Base-by-base conservation (phyloP, 352 stramenopile genomes). In the Phytophthora ramorum region DNA sequence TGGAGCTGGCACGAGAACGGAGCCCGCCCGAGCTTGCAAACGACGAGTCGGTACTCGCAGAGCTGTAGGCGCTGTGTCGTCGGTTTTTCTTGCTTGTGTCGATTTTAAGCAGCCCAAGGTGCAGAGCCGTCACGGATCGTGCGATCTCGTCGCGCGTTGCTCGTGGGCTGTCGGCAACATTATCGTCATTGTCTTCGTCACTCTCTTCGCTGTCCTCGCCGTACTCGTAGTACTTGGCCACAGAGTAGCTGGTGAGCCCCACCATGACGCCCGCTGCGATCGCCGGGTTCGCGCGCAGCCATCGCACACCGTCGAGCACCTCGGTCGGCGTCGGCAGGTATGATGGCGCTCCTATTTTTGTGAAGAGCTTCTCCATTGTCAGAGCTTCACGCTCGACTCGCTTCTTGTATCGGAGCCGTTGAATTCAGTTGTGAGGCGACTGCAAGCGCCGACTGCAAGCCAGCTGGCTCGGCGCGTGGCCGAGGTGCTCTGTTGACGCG, bases 151-250 rank as follows among this genome's bases (percentile, higher is more conserved):
- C 77, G 5, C 50, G 64, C 26, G 68, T 85, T 43, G 65, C 65
- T 46, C 46, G 50, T 2, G 8, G 28, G 20, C 30, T 44, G 20
- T 60, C 45, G 0, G 13, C 46, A 22, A 34, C 44, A 8, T 48
- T 32, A 4, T 44, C 43, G 3, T 66, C 63, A 34, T 68, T 64
- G 7, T 85, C 78, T 16, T 63, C 52, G 38, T 63, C 60, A 30
- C 73, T 71, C 10, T 56, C 47, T n/a, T 83, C 71, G 24, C 61
- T 64, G 7, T 63, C 50, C 50, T 71, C 51, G 6, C 54, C 62
- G 46, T 73, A 58, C 13, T 85, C 79, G 37, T 90, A 89, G 73
- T 91, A 91, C 47, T 84, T 83, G 32, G 81, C 82, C 16, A 93
- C 71, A 0, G 82, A 89, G 45, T 89, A 85, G 62, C 81, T 87